Evolutionary conservation across 2,329 filamentous ascomycete genomes (phyloP), one percentile per base, ranked within the genome.

Genomic region (Ascochyta viciae-villosae): DNA sequence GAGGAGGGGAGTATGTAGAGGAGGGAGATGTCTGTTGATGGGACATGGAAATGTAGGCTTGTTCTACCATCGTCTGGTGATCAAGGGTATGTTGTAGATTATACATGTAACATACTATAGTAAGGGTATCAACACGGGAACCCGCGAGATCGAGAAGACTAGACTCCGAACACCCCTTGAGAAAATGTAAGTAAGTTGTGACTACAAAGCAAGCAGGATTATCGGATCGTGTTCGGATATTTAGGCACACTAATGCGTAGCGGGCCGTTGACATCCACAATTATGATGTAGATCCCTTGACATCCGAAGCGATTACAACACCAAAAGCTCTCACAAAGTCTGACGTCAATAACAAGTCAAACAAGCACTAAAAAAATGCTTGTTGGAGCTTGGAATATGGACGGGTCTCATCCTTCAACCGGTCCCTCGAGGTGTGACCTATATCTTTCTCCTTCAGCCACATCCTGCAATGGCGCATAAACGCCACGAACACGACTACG

Each of bases 401-500:
- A 9, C 27, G 10, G 10, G 10, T 29, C 27, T 29, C 8, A 29
- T 29, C 27, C 27, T 29, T 29, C 27, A 9, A 27, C 9, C 10
- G 8, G 27, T 29, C 27, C 27, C 4, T 10, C 9, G 27, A 12
- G 27, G 9, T 29, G 8, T 12, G 10, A 29, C 27, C 27, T 29
- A 9, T 9, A 29, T 12, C 10, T 29, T 29, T 12, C 8, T 29
- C 27, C 27, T 4, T n/a, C 24, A 33, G 4, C 7, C 16, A 24
- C 10, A 15, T 29, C 19, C 10, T 27, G 19, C 26, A 16, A 50
- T 54, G 52, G 45, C 52, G 23, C 40, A 44, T 27, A 54, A 50
- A 45, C 33, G 45, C 4, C 45, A 38, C 33, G 52, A 54, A 50
- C 52, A 46, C n/a, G 52, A 55, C 22, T 50, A 55, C 6, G 52